phyloP scores from a whole-genome alignment of 2,329 filamentous ascomycete species.

The Chaetothyriales sp. region DNA sequence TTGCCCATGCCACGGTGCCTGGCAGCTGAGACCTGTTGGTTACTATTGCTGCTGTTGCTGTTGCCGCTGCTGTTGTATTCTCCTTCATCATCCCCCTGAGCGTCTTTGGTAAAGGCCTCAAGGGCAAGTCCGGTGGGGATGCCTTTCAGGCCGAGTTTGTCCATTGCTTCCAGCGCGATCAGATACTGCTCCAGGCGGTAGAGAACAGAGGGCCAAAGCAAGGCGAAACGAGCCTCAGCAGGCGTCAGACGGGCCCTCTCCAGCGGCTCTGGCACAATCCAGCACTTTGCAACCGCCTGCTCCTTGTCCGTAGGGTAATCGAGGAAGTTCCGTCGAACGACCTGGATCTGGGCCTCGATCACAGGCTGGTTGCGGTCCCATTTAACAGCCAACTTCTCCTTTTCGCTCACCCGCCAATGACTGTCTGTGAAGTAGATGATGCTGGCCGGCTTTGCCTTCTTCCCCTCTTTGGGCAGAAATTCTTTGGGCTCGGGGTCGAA shows the following conservation, averaged over 20 bases:
- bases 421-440: conserved; percentile 79
- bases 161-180: conserved; percentile 61
- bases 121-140: conserved; percentile 52
- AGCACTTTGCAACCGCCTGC: conserved; percentile 37
- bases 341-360: conserved; percentile 55
- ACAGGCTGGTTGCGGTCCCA: conserved; percentile 67
- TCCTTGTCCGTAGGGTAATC: conserved; percentile 48
- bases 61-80: too few species aligned
- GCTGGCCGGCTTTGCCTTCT: conserved; percentile 36
- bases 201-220: conserved; percentile 70
- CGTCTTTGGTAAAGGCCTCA: conserved; percentile 86
- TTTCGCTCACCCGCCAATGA: conserved; percentile 25
- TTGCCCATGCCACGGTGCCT: conserved; percentile 67
- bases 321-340: conserved; percentile 68
- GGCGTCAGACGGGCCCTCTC: conserved; percentile 61
- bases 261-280: conserved; percentile 62
- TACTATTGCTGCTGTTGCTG: too few species aligned
- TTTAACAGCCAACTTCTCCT: conserved; percentile 3
- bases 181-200: conserved; percentile 69
- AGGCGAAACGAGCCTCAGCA: conserved; percentile 54
- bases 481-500: conserved; percentile 48
- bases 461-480: conserved; percentile 27
- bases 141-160: conserved; percentile 48
- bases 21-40: background rate
- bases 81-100: conserved; percentile 59